These are phyloP conservation scores for Fraxinus greggii DNA, from an alignment of 305 asterid species.

Conservation along the genomic window DNA sequence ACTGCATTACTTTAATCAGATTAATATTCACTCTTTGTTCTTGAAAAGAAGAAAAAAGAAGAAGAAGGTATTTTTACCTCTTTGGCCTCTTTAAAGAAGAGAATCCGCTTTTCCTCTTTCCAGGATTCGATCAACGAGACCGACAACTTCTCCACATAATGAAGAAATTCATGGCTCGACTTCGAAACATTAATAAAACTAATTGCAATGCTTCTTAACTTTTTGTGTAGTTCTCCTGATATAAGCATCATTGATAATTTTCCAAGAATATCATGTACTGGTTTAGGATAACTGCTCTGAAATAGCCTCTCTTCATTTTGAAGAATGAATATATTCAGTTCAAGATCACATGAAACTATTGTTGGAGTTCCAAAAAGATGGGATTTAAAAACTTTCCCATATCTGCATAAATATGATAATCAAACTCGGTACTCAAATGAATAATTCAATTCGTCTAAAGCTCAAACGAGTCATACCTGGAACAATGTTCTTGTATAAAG, in stretches of 20 bases:
- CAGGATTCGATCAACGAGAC: conserved; percentile 36
- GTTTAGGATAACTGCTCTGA: conserved; percentile 57
- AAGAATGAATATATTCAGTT: conserved; percentile 51
- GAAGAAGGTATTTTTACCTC: conserved; percentile 28
- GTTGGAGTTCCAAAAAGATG: conserved; percentile 66
- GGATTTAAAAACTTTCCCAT: conserved; percentile 64
- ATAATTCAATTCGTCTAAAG: background rate
- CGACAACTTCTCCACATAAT: conserved; percentile 33
- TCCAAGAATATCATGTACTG: conserved; percentile 60
- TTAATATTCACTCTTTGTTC: background rate
- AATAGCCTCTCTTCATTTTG: conserved; percentile 66
- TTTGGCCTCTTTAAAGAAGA: conserved; percentile 57
- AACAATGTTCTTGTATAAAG: conserved; percentile 55
- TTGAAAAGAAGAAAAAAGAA: background rate
- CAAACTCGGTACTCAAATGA: background rate
- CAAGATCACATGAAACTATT: conserved; percentile 69
- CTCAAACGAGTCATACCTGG: conserved; percentile 33
- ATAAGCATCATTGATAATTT: conserved; percentile 53
- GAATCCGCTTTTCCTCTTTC: conserved; percentile 32
- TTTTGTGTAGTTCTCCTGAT: conserved; percentile 55
- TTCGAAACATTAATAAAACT: conserved; percentile 48
- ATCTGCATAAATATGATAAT: conserved; percentile 31
- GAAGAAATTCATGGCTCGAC: conserved; percentile 37
- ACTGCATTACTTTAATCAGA: conserved; percentile 37
- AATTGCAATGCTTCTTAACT: conserved; percentile 42